Evolutionary conservation across 306 rosid species (phyloP).

Genomic region (Adenanthera pavonina): DNA sequence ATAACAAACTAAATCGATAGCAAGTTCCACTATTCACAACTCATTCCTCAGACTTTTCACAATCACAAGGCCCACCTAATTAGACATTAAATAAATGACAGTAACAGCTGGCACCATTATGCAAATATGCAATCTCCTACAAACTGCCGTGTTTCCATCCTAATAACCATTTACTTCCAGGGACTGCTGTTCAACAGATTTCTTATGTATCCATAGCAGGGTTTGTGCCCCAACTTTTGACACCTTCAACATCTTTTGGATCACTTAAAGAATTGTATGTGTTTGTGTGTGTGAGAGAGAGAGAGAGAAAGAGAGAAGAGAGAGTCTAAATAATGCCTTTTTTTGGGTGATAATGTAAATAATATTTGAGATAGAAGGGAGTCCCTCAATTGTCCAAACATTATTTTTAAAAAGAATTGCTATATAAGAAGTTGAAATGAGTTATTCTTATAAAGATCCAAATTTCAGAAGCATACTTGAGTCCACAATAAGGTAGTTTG

Average conservation of each 20-base stretch:
- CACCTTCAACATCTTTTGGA: slow-evolving; percentile 15
- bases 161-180: background rate
- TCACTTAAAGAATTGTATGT: background rate
- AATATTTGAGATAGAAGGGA: background rate
- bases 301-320: slow-evolving; percentile 6
- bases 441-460: background rate
- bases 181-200: background rate
- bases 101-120: background rate
- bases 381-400: background rate
- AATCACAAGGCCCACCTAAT: background rate
- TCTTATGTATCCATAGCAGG: background rate
- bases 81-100: background rate
- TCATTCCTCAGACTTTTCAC: background rate
- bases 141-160: background rate
- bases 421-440: background rate
- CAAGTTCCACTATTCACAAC: background rate
- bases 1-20: background rate
- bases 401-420: background rate
- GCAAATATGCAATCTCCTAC: background rate
- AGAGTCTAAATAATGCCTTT: background rate
- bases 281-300: background rate
- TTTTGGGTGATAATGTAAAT: too few species aligned
- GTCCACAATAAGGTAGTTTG: slow-evolving; percentile 78
- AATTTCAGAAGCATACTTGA: slow-evolving; percentile 54
- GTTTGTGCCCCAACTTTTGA: background rate